Evolutionary conservation across 805 yeast genomes (phyloP), one percentile per base, ranked within the genome.

Genomic region (Clavispora asparagi): DNA sequence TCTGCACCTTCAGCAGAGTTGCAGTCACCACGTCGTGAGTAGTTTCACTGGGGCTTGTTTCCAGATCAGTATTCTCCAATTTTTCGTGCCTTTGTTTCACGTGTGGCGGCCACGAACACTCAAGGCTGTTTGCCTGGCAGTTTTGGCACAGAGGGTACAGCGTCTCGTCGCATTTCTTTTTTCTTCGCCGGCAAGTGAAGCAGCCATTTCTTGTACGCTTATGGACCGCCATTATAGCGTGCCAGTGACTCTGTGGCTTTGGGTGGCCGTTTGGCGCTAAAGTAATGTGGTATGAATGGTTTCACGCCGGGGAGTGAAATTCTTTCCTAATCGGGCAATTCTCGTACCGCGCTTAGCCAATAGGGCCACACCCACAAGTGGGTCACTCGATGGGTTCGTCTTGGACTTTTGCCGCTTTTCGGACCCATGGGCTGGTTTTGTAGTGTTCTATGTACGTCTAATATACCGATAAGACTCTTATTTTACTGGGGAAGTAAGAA

Each of bases 181-280:
- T 82, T 51, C 85, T 73, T 52, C 77, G 73, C 42, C 86, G 73
- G 57, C 87, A 82, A 39, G 82, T 79, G 46, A 79, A 68, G 56
- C 55, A 52, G 35, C 55, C 55, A 23, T 45, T 47, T 23, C 41
- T 36, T 16, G 37, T 33, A 16, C 37, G 37, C 17, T 33, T 33
- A 13, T 33, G 37, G 25, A 33, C 25, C 2, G 13, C 37, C 37
- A 33, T 33, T 16, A 33, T 33, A 16, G 37, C 37, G 16, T 17
- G 9, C 16, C n/a, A 6, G 23, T 2, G 37, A 10, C 9, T 17
- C 37, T 33, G 37, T 11, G 25, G 37, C 25, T 17, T 16, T 9
- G 16, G 12, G 37, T 16, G 6, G 25, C 13, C 25, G 12, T 16
- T 9, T 7, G 25, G 37, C 37, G 16, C 25, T 17, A 16, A 33